phyloP scores from a whole-genome alignment of 208 protist genomes.

The Kentomonas sorsogonicus region DNA sequence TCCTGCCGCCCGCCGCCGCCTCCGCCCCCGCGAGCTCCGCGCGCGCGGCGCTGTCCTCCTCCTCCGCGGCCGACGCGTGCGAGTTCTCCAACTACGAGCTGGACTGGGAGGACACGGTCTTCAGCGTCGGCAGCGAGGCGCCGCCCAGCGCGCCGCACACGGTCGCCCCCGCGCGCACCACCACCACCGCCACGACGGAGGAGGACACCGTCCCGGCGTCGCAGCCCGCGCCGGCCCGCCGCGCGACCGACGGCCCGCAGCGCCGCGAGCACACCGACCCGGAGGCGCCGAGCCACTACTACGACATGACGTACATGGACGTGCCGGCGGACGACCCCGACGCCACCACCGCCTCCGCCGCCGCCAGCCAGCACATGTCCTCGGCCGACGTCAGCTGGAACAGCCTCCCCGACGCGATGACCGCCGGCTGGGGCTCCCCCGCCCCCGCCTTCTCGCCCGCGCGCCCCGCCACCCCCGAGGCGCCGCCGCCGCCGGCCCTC shows the following conservation, averaged over 20 bases:
- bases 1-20: no score
- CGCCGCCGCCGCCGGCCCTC: background rate
- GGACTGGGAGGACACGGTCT: no score
- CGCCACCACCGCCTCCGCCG: background rate
- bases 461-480: background rate
- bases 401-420: conserved; percentile 5
- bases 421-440: no score
- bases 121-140: no score
- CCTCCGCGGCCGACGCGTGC: no score
- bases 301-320: conserved; percentile 4
- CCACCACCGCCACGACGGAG: background rate
- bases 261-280: conserved; percentile 2
- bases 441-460: no score
- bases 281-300: background rate
- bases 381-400: conserved; percentile 7
- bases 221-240: background rate
- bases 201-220: background rate
- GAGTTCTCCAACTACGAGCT: no score
- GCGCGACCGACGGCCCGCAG: conserved; percentile 3
- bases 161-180: background rate
- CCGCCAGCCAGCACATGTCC: background rate
- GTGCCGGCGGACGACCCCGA: background rate
- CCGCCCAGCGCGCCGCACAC: no score
- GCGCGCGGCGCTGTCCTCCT: no score
- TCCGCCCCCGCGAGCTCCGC: no score